These are phyloP conservation scores for Ilyonectria mors-panacis DNA, from an alignment of 2,329 filamentous ascomycete species.

Conservation along the genomic window DNA sequence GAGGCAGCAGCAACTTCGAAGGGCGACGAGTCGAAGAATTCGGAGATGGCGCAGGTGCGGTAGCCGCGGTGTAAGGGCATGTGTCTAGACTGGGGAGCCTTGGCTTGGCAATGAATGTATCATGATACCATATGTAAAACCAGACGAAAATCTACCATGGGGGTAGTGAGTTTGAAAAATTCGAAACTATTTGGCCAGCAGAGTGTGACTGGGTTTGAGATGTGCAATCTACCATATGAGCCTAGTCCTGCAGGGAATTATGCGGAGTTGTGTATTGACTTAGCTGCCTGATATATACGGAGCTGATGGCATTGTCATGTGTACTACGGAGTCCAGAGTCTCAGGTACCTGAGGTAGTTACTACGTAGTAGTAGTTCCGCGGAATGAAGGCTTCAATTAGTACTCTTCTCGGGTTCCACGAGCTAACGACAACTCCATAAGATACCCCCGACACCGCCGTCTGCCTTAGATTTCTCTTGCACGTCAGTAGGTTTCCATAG, in stretches of 20 bases:
- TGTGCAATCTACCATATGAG: no score
- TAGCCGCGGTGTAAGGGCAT: conserved; percentile 24
- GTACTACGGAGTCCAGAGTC: no score
- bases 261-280: no score
- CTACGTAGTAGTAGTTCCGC: no score
- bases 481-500: no score
- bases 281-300: neutral
- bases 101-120: conserved; percentile 44
- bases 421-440: no score
- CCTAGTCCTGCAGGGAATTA: no score
- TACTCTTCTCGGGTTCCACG: no score
- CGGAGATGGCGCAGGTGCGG: conserved; percentile 49
- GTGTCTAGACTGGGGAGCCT: conserved; percentile 20
- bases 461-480: no score
- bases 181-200: neutral
- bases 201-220: neutral
- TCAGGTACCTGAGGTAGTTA: no score
- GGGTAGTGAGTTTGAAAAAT: neutral
- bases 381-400: neutral
- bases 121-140: conserved; percentile 47
- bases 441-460: no score
- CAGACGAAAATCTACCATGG: conserved; percentile 17
- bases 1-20: conserved; percentile 67
- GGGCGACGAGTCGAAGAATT: conserved; percentile 50
- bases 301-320: neutral